Evolutionary conservation across 176 grass and related monocot genomes (phyloP).

Genomic region (Pontederia paniculata): DNA sequence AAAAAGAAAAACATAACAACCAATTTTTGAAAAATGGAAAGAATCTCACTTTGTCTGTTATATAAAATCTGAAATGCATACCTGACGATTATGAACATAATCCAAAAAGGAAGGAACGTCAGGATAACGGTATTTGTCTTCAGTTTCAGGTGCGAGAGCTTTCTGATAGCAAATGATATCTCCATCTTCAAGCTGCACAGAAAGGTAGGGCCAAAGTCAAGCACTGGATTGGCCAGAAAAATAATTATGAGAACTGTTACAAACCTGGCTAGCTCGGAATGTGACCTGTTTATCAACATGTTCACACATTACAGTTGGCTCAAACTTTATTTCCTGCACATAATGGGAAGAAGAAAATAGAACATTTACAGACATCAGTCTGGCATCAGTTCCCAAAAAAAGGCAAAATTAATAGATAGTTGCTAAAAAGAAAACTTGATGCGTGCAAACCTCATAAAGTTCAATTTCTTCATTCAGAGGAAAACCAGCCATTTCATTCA

Average conservation of each 20-base stretch:
- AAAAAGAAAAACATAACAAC: no score
- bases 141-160: background rate
- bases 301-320: constrained; percentile 22
- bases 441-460: constrained; percentile 25
- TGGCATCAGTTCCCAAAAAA: background rate
- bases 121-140: constrained; percentile 18
- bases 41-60: background rate
- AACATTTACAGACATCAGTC: background rate
- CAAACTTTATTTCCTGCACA: constrained; percentile 32
- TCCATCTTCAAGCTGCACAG: constrained; percentile 23
- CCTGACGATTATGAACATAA: constrained; percentile 29
- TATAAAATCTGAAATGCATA: background rate
- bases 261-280: constrained; percentile 17
- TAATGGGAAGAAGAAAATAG: background rate
- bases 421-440: background rate
- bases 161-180: constrained; percentile 58
- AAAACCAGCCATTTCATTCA: constrained; percentile 38
- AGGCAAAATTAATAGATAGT: background rate
- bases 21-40: background rate
- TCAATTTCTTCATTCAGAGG: constrained; percentile 15
- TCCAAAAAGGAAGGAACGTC: constrained; percentile 28
- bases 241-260: background rate
- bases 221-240: background rate
- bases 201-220: constrained; percentile 4
- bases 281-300: background rate